Conservation (phyloP, 768 basidiomycete species). For the Tylopilus plumbeoviolaceoides region DNA sequence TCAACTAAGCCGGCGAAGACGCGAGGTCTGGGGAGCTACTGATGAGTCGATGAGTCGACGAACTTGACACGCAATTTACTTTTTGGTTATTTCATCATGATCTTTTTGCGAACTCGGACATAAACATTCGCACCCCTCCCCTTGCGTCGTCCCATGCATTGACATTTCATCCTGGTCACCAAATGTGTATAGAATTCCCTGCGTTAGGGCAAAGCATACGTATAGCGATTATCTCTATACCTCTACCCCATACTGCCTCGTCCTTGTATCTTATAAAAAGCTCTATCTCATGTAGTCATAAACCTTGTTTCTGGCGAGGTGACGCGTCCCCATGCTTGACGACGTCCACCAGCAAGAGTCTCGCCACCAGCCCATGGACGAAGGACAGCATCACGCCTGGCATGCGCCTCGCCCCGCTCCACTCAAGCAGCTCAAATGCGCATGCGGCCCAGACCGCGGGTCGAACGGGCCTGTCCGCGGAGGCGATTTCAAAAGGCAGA, state of each 20-base stretch:
- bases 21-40: slow-evolving; percentile 12
- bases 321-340: neutral
- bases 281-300: slow-evolving; percentile 8
- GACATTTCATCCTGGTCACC: neutral
- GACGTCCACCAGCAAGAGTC: neutral
- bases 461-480: slow-evolving; percentile 31
- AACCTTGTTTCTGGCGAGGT: neutral
- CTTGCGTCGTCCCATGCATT: neutral
- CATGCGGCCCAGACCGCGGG: slow-evolving; percentile 22
- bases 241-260: neutral
- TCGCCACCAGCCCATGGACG: slow-evolving; percentile 3
- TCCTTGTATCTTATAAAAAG: slow-evolving; percentile 9
- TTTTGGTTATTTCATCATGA: neutral
- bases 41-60: slow-evolving; percentile 12
- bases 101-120: neutral
- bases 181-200: slow-evolving; percentile 4
- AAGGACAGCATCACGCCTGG: slow-evolving; percentile 27
- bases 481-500: slow-evolving; percentile 42
- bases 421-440: slow-evolving; percentile 41
- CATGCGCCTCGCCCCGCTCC: slow-evolving; percentile 29
- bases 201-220: neutral
- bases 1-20: slow-evolving; percentile 12
- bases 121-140: neutral
- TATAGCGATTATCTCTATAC: neutral
- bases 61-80: slow-evolving; percentile 8